Evolutionary conservation across 441 rosid species (phyloP).

Genomic region (Dalechampia spathulata): DNA sequence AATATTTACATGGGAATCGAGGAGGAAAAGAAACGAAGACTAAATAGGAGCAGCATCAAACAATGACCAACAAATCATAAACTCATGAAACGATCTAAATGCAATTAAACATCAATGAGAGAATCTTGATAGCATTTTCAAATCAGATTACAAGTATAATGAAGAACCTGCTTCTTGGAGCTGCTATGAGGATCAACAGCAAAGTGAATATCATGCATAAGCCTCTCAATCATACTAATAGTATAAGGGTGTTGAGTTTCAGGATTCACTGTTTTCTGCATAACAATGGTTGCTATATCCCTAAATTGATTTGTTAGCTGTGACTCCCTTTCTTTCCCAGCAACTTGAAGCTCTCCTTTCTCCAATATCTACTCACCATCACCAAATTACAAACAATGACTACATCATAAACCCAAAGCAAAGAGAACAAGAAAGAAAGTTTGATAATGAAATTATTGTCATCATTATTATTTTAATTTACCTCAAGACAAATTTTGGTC

Average conservation of each 20-base stretch:
- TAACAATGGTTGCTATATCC: slow-evolving; percentile 88
- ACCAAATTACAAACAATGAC: background rate
- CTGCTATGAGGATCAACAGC: slow-evolving; percentile 84
- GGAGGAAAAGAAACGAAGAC: too few species aligned
- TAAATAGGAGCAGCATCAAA: too few species aligned
- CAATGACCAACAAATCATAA: too few species aligned
- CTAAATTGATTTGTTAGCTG: slow-evolving; percentile 89
- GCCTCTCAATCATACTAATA: slow-evolving; percentile 86
- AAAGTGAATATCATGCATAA: slow-evolving; percentile 93
- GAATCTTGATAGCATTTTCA: background rate
- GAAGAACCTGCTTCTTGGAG: slow-evolving; percentile 99
- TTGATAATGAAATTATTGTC: too few species aligned
- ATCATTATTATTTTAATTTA: slow-evolving; percentile 8
- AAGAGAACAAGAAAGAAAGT: too few species aligned
- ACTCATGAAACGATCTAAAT: background rate
- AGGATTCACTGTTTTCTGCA: slow-evolving; percentile 94
- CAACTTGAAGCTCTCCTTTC: slow-evolving; percentile 97
- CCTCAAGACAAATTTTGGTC: slow-evolving; percentile 79
- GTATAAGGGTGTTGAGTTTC: slow-evolving; percentile 94
- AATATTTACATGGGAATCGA: too few species aligned
- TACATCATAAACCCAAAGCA: background rate
- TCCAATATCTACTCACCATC: slow-evolving; percentile 58
- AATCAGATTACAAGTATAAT: too few species aligned
- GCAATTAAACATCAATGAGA: background rate
- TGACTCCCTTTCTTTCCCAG: slow-evolving; percentile 95